Base-by-base conservation (phyloP, 352 stramenopile genomes). In the Globisporangium polare region DNA sequence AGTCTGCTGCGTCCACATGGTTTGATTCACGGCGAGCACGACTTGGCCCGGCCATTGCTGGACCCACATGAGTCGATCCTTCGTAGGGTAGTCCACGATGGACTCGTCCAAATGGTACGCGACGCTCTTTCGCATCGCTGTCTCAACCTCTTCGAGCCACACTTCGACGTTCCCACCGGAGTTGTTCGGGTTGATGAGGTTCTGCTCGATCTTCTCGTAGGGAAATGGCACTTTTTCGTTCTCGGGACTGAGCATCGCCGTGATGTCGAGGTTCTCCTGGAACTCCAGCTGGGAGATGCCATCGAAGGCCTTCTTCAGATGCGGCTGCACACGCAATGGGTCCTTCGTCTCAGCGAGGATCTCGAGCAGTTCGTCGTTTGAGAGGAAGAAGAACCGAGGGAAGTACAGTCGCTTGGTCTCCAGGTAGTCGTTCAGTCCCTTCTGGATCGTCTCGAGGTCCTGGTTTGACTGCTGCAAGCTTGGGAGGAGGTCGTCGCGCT, bases 291-390 rank as follows among this genome's bases (percentile, higher is more conserved):
- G 80, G 12, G 79, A 72, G 65, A 98, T 97, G 20, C 94, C 94
- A 60, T 98, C 94, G 55, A 98, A 98, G 17, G 84, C 86, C 45
- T 98, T 98, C 69, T 98, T 98, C 15, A 98, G 68, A 65, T 97
- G 90, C 5, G 94, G 94, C 66, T 98, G 92, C n/a, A 98, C 94
- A n/a, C 90, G 80, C 33, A 97, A 62, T 2, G 94, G 94, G 59
- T 98, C 94, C 66, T 97, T 97, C 1, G 88, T 96, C 67, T 97
- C 90, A 2, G 92, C 89, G 43, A 97, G 76, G 39, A 97, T 97
- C 56, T 97, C 90, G 2, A 97, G 76, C 17, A 97, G 60, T 68
- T 97, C 91, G 52, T 97, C 91, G 67, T 97, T 97, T 2, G 86
- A 96, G 24, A 97, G 69, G 67, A 97, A 97, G 71, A 97, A 97